Percentiles rank a stretch among this genome's conserved stretches.
These are phyloP conservation scores for Pichia nakasei DNA, from an alignment of 805 yeast species.

Conservation along the genomic window DNA sequence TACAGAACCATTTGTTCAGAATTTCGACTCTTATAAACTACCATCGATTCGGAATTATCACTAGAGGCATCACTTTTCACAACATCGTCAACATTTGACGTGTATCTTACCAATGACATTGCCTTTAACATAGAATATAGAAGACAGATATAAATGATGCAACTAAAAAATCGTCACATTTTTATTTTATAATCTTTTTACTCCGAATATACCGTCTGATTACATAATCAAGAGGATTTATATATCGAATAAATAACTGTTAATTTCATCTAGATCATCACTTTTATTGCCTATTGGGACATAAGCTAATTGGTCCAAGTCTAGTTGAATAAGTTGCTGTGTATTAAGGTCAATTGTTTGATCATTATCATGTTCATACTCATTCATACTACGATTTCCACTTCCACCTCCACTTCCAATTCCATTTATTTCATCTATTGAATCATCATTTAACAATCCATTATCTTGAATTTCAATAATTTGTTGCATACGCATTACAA, in stretches of 20 bases:
- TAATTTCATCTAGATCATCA: constrained; percentile 1
- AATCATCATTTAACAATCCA: background rate
- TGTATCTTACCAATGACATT: constrained; percentile 18
- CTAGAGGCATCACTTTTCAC: background rate
- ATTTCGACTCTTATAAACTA: constrained; percentile 14
- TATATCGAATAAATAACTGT: constrained; percentile 3
- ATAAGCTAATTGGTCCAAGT: background rate
- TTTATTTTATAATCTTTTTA: background rate
- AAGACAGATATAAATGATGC: background rate
- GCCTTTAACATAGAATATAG: background rate
- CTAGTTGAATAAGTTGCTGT: constrained; percentile 6
- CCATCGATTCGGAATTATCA: constrained; percentile 2
- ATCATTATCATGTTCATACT: background rate
- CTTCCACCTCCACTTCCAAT: too few relatives aligned
- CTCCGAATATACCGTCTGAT: background rate
- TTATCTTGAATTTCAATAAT: background rate
- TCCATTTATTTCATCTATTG: too few relatives aligned
- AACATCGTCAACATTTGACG: constrained; percentile 6
- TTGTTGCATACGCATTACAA: constrained; percentile 1
- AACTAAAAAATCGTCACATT: background rate
- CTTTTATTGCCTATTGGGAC: background rate
- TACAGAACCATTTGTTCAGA: constrained; percentile 24
- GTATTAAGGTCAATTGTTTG: background rate
- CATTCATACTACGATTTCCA: too few relatives aligned
- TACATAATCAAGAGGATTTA: background rate